These are phyloP conservation scores for Imleria badia DNA, from an alignment of 768 basidiomycete genomes.

Conservation along the genomic window DNA sequence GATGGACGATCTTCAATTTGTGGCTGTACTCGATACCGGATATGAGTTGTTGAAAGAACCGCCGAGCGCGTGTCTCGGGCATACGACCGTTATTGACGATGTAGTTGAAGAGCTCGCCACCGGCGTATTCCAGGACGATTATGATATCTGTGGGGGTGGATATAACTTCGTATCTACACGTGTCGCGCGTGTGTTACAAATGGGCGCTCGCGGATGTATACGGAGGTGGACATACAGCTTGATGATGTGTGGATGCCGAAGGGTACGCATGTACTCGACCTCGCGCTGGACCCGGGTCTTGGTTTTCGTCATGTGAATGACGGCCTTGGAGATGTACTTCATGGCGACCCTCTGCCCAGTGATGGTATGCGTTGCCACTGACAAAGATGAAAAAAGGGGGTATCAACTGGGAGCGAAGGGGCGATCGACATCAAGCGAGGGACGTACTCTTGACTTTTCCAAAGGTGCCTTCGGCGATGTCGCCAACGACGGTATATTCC, in stretches of 20 bases:
- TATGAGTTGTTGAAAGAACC: slow-evolving; percentile 98
- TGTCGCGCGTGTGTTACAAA: slow-evolving; percentile 5
- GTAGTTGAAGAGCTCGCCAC: slow-evolving; percentile 97
- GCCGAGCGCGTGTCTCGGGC: slow-evolving; percentile 81
- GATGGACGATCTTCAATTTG: slow-evolving; percentile 94
- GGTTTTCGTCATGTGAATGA: slow-evolving; percentile 88
- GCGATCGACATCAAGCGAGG: slow-evolving; percentile 13
- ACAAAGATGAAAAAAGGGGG: slow-evolving; percentile 3
- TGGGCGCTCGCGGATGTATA: slow-evolving; percentile 1
- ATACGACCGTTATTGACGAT: slow-evolving; percentile 94
- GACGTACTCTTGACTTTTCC: slow-evolving; percentile 97
- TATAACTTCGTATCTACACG: slow-evolving; percentile 75
- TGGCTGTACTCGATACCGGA: slow-evolving; percentile 94
- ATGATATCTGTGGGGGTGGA: slow-evolving; percentile 95
- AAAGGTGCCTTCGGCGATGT: slow-evolving; percentile 96
- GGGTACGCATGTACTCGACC: slow-evolving; percentile 94
- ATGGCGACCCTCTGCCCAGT: slow-evolving; percentile 96
- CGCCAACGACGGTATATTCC: slow-evolving; percentile 83
- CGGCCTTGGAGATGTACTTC: slow-evolving; percentile 96
- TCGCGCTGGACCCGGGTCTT: slow-evolving; percentile 91
- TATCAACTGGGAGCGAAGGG: slow-evolving; percentile 13
- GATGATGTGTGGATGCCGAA: slow-evolving; percentile 96
- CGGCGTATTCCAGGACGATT: slow-evolving; percentile 96
- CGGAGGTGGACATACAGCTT: slow-evolving; percentile 67
- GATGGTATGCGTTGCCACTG: slow-evolving; percentile 92